phyloP scores from a whole-genome alignment of 2,329 filamentous ascomycete species.

The Teratosphaeria pseudoeucalypti region DNA sequence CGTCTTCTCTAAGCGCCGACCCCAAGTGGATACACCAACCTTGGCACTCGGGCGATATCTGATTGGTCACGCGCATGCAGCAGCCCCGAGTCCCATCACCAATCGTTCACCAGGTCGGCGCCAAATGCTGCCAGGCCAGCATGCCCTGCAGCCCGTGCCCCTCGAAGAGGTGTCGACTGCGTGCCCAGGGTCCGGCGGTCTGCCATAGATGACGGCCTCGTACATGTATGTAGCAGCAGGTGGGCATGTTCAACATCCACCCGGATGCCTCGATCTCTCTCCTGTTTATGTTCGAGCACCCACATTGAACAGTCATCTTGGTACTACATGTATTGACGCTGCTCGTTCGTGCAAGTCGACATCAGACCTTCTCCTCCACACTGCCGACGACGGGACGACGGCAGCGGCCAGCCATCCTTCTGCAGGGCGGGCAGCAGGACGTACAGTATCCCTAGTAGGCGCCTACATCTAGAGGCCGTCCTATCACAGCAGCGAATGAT shows the following conservation, averaged over 20 bases:
- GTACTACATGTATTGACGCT: neutral
- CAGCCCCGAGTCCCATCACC: neutral
- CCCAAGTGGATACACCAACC: neutral
- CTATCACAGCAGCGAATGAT: constrained; percentile 6
- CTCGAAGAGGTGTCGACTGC: neutral
- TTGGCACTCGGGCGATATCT: neutral
- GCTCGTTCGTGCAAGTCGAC: neutral
- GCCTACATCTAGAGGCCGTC: neutral
- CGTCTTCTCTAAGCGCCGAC: neutral
- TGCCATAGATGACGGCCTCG: neutral
- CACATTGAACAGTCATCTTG: neutral
- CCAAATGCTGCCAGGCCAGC: neutral
- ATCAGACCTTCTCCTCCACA: neutral
- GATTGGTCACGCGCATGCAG: neutral
- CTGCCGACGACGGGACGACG: neutral
- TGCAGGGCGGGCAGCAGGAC: too few species aligned
- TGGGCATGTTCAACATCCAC: neutral
- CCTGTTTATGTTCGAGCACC: neutral
- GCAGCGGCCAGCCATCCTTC: neutral
- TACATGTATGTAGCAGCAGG: neutral
- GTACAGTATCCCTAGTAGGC: neutral
- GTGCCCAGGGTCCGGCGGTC: neutral
- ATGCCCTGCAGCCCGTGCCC: neutral
- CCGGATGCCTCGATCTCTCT: neutral
- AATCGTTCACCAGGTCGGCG: neutral